Percentiles rank a stretch among this genome's conserved stretches.
These are phyloP conservation scores for Laetiporus sulphureus DNA, from an alignment of 1,284 basidiomycete species.

Conservation along the genomic window DNA sequence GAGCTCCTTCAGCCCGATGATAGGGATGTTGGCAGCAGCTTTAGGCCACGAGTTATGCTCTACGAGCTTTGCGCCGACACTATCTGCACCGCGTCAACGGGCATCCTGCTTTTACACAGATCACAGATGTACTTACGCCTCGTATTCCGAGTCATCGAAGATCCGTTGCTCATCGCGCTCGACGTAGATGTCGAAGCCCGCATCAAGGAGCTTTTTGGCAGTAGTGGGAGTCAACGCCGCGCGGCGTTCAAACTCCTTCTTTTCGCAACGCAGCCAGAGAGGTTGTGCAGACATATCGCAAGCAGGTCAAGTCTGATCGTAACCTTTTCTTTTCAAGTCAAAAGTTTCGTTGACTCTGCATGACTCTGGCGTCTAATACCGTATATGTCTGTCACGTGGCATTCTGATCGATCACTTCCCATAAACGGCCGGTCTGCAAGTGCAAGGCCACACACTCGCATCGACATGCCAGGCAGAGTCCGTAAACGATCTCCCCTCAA, in stretches of 20 bases:
- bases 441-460: slow-evolving; percentile 7
- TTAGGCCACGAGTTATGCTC: slow-evolving; percentile 87
- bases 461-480: slow-evolving; percentile 27
- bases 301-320: too few relatives aligned
- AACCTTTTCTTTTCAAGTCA: too few relatives aligned
- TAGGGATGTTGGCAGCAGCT: slow-evolving; percentile 72
- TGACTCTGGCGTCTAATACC: slow-evolving; percentile 12
- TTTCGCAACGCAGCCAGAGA: slow-evolving; percentile 93
- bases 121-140: slow-evolving; percentile 63
- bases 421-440: background rate
- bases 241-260: slow-evolving; percentile 89
- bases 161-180: slow-evolving; percentile 94
- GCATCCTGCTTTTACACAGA: slow-evolving; percentile 5
- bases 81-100: slow-evolving; percentile 25
- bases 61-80: slow-evolving; percentile 87
- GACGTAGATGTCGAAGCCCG: slow-evolving; percentile 88
- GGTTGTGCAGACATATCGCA: slow-evolving; percentile 31
- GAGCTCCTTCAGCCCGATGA: slow-evolving; percentile 97
- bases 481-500: slow-evolving; percentile 28
- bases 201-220: slow-evolving; percentile 84
- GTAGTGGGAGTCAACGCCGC: slow-evolving; percentile 93
- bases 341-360: slow-evolving; percentile 9
- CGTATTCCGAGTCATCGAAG: slow-evolving; percentile 92
- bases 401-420: background rate
- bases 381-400: slow-evolving; percentile 5